phyloP scores from a whole-genome alignment of 352 stramenopile genomes.

The Globisporangium middletonii region DNA sequence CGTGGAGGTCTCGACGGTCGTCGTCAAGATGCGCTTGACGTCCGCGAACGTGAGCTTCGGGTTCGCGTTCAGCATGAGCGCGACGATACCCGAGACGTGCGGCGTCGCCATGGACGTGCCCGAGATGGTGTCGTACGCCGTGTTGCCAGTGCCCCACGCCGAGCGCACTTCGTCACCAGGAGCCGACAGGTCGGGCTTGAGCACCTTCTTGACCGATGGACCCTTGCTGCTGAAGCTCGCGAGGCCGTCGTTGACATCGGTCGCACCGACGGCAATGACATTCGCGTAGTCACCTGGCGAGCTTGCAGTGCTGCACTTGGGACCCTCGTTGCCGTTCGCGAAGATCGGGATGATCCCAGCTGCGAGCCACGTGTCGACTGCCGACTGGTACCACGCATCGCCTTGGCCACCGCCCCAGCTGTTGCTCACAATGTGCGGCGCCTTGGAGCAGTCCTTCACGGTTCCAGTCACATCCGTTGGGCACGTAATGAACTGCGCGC shows the following conservation, averaged over 20 bases:
- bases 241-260: constrained; percentile 16
- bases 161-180: constrained; percentile 21
- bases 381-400: background rate
- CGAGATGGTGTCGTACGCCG: constrained; percentile 19
- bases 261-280: constrained; percentile 25
- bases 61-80: constrained; percentile 24
- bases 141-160: constrained; percentile 15
- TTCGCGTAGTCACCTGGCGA: constrained; percentile 19
- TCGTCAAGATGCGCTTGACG: constrained; percentile 10
- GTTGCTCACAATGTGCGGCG: constrained; percentile 26
- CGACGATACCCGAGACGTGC: constrained; percentile 26
- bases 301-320: constrained; percentile 12
- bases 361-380: constrained; percentile 17
- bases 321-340: constrained; percentile 21
- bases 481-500: constrained; percentile 6
- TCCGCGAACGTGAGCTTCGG: constrained; percentile 15
- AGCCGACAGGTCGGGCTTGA: constrained; percentile 28
- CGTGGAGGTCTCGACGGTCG: constrained; percentile 11
- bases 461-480: constrained; percentile 17
- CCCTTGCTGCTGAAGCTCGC: constrained; percentile 26
- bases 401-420: constrained; percentile 22
- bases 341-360: constrained; percentile 25
- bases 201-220: constrained; percentile 8
- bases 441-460: constrained; percentile 22
- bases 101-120: constrained; percentile 33